Evolutionary conservation across 2,329 filamentous ascomycete genomes (phyloP).

Genomic region (Thielaviopsis populi): DNA sequence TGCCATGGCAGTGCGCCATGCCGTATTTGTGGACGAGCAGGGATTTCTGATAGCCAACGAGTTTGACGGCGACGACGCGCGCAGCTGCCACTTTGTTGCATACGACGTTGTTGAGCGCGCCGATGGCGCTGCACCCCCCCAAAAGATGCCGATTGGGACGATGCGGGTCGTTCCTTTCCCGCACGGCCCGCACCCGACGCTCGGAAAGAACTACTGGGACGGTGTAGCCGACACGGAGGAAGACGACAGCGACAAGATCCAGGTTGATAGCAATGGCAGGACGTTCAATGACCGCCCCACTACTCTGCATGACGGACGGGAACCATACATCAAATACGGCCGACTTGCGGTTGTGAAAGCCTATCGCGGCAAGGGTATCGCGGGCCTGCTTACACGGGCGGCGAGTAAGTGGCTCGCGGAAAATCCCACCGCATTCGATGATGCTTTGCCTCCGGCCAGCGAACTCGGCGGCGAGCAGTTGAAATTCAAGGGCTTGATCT

Average conservation of each 20-base stretch:
- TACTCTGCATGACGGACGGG: conserved; percentile 42
- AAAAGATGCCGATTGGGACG: conserved; percentile 49
- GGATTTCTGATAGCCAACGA: conserved; percentile 49
- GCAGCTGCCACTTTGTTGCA: conserved; percentile 76
- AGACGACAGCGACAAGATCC: conserved; percentile 16
- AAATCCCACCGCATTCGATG: conserved; percentile 39
- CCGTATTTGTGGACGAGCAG: conserved; percentile 48
- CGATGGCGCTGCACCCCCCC: conserved; percentile 29
- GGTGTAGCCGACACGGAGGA: conserved; percentile 24
- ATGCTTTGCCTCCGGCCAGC: conserved; percentile 26
- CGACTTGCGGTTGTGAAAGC: conserved; percentile 54
- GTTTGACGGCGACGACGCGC: conserved; percentile 63
- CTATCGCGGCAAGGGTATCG: conserved; percentile 51
- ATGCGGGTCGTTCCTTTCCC: conserved; percentile 72
- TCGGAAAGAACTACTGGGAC: conserved; percentile 34
- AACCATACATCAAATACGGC: conserved; percentile 72
- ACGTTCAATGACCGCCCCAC: conserved; percentile 30
- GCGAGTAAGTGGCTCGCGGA: conserved; percentile 52
- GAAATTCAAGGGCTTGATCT: conserved; percentile 52
- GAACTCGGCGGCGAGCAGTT: conserved; percentile 27
- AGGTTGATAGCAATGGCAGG: conserved; percentile 13
- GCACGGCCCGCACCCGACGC: conserved; percentile 47
- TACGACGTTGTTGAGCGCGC: conserved; percentile 41
- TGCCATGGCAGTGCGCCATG: conserved; percentile 46
- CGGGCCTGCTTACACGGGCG: conserved; percentile 48